Evolutionary conservation across 2,329 filamentous ascomycete genomes (phyloP).

Genomic region (Microsporum canis): DNA sequence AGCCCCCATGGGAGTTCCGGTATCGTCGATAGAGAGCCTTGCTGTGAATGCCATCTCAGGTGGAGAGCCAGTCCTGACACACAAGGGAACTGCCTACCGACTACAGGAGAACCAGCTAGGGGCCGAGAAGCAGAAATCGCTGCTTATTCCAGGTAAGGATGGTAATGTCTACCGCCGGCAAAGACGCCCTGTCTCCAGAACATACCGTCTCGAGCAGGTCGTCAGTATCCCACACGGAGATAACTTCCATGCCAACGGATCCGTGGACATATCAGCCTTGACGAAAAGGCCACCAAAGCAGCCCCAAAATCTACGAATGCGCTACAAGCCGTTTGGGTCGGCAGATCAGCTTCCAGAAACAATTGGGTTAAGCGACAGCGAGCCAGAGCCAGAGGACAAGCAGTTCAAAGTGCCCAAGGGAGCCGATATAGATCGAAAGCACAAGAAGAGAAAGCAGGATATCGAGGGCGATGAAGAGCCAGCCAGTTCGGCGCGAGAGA

Average conservation of each 20-base stretch:
- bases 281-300: constrained; percentile 26
- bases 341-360: constrained; percentile 23
- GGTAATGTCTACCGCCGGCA: constrained; percentile 25
- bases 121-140: constrained; percentile 23
- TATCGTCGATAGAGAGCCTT: constrained; percentile 36
- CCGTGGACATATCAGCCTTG: neutral
- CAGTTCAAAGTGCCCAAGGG: constrained; percentile 24
- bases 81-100: constrained; percentile 34
- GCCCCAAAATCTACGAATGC: constrained; percentile 35
- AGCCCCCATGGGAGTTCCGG: constrained; percentile 34
- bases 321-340: constrained; percentile 35
- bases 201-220: constrained; percentile 17
- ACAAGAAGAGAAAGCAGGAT: constrained; percentile 30
- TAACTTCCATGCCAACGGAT: neutral
- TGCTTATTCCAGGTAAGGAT: constrained; percentile 29
- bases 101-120: constrained; percentile 26
- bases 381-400: constrained; percentile 27
- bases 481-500: neutral
- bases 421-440: constrained; percentile 20
- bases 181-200: constrained; percentile 13
- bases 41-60: constrained; percentile 31
- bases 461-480: neutral
- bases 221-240: constrained; percentile 7
- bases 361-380: constrained; percentile 27
- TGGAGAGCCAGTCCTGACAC: constrained; percentile 32